Evolutionary conservation across 257 asterid genomes (phyloP), one percentile per base, ranked within the genome.

Genomic region (Petunia axillaris): DNA sequence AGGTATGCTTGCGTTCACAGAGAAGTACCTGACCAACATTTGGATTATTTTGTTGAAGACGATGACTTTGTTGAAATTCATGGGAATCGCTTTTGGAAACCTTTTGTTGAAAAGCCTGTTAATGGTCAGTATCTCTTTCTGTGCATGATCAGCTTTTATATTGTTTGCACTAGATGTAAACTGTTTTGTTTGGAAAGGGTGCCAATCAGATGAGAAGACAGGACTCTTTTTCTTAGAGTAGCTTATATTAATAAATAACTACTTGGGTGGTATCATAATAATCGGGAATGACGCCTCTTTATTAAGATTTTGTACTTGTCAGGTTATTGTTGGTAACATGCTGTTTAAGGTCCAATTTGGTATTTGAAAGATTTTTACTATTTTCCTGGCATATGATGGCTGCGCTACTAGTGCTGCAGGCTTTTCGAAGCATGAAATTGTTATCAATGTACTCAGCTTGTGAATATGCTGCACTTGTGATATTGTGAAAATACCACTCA

Each of bases 21-120:
- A 79, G 97, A 95, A 85, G 84, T 9, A 35, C 94, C 97, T 2
- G 84, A 89, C 80, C 97, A 95, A 89, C 97, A 92, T 87, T 86
- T 93, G 86, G 97, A 91, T 81, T 92, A 89, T 85, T 95, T 95
- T 87, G 79, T 87, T 36, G 99, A 95, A 91, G 98, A 91, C 85
- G 99, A 95, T 64, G 99, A 95, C 86, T 95, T 88, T 89, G 94
- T 95, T 81, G 98, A 95, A 85, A 97, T 95, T 46, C 96, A 87
- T 65, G 97, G 98, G 52, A 84, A 86, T 76, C 88, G 96, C 38
- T 95, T 95, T 84, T 93, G 96, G 94, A 95, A 95, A 81, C 99
- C 99, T 53, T 93, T 95, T 85, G 99, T 95, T 80, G 99, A 95
- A 93, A 95, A 95, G 86, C 99, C 99, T 59, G 87, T 95, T 82